Base-by-base conservation (phyloP, 176 grass and related monocot species). In the Metroxylon sagu region DNA sequence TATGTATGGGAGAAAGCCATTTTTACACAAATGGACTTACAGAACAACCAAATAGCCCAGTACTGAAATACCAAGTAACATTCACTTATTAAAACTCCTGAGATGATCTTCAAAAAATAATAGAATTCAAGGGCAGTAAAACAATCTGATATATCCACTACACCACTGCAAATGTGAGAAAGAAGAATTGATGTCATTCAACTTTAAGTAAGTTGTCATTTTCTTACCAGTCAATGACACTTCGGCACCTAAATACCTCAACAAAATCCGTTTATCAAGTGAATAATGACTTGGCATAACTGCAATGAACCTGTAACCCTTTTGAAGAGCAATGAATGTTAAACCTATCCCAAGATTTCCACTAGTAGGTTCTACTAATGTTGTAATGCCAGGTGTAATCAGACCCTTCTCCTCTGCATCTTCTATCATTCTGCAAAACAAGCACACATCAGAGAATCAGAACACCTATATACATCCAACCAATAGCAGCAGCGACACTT, bases 321-420 rank as follows among this genome's bases (percentile, higher is more conserved):
- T 89, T 48, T 68, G 60, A 61, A 86, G 19, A 67, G 73, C 76
- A 14, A 83, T 70, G 29, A 61, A 77, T 26, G 50, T 50, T 64
- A 89, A 53, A 28, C 79, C 82, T 51, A 85, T 89, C 18, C 85
- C 85, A n/a, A 78, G 73, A 75, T 89, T 95, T 59, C 85, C 89
- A 50, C 89, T 78, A 5, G 89, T 95, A n/a, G 72, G 72, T 25
- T 80, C 89, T 14, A 95, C 59, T 25, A 89, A 69, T 18, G 85
- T 85, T 0, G 79, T 95, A 53, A 75, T 19, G 48, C 89, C 85
- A 59, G 85, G 82, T 43, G 65, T 72, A 49, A 95, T 89, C 39
- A 95, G 65, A 1, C 85, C 81, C 59, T 76, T 95, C 69, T 95
- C 78, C 72, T 95, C 89, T 50, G 89, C 89, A 77, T 89, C 85